phyloP scores from a whole-genome alignment of 1,284 basidiomycete genomes.

The Hemileia vastatrix region DNA sequence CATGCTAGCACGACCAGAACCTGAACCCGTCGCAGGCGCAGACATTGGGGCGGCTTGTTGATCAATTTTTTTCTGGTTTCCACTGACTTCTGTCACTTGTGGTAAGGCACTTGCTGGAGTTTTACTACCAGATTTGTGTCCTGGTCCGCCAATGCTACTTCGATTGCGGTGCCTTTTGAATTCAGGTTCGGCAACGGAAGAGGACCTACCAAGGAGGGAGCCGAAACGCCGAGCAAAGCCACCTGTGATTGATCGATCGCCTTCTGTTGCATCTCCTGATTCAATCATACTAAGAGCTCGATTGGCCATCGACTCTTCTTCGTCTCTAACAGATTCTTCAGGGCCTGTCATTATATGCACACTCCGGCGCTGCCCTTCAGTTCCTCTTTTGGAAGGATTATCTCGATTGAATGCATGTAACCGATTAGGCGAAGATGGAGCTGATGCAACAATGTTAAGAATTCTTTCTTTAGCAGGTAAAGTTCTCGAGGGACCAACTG shows the following conservation, averaged over 20 bases:
- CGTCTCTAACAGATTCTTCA: background rate
- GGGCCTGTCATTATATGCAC: constrained; percentile 15
- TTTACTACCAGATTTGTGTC: constrained; percentile 46
- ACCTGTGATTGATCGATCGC: constrained; percentile 21
- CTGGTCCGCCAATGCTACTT: constrained; percentile 56
- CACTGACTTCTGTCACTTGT: constrained; percentile 30
- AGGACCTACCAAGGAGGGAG: constrained; percentile 37
- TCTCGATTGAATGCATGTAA: background rate
- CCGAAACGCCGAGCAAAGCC: constrained; percentile 39
- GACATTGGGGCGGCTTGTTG: constrained; percentile 1
- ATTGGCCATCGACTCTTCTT: constrained; percentile 47
- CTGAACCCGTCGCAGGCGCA: constrained; percentile 4
- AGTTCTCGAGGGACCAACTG: constrained; percentile 16
- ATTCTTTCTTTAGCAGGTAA: constrained; percentile 9
- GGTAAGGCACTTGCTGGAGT: constrained; percentile 30
- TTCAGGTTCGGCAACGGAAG: constrained; percentile 31
- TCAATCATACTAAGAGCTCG: constrained; percentile 40
- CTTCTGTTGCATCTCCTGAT: constrained; percentile 43
- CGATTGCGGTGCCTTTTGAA: constrained; percentile 31
- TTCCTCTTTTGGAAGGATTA: no score
- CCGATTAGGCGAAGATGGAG: constrained; percentile 1
- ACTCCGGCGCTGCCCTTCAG: constrained; percentile 1
- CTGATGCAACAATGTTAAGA: background rate
- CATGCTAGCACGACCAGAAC: background rate
- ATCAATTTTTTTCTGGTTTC: background rate